phyloP scores from a whole-genome alignment of 1,139 yeast species.

The Sugiyamaella xylanicola region DNA sequence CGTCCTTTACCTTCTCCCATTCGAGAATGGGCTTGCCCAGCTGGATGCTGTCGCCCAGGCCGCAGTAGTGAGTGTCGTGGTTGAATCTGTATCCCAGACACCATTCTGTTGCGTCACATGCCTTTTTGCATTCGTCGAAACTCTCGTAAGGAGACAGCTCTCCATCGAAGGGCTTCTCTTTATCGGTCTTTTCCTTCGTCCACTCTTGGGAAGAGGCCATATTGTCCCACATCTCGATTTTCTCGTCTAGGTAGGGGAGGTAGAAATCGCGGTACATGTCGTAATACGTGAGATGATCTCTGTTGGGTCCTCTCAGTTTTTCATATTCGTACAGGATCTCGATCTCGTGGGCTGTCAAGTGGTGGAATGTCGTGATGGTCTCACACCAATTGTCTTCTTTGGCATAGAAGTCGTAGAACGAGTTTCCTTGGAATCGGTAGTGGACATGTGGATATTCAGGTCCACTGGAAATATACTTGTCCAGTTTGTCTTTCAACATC shows the following conservation, averaged over 20 bases:
- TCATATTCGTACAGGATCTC: constrained; percentile 45
- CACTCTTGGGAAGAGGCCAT: constrained; percentile 25
- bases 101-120: constrained; percentile 29
- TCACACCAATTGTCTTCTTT: constrained; percentile 38
- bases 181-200: neutral
- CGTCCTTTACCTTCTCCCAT: constrained; percentile 19
- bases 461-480: constrained; percentile 30
- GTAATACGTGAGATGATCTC: constrained; percentile 36
- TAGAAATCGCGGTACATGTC: constrained; percentile 43
- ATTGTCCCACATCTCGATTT: constrained; percentile 39
- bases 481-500: constrained; percentile 30
- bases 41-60: constrained; percentile 24
- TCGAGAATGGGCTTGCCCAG: constrained; percentile 28
- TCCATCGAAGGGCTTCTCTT: constrained; percentile 13
- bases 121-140: constrained; percentile 30
- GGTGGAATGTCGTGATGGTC: constrained; percentile 44
- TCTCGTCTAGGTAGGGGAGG: constrained; percentile 38
- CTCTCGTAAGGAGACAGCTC: constrained; percentile 29
- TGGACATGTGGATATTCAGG: constrained; percentile 32
- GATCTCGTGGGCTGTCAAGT: constrained; percentile 39
- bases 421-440: constrained; percentile 40
- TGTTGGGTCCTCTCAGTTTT: constrained; percentile 34
- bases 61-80: constrained; percentile 29
- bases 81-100: constrained; percentile 37
- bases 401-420: constrained; percentile 30